A percentile compares a stretch with the other conserved stretches of the same genome.
Conservation (phyloP, 1,139 yeast genomes). For the Suhomyces maxii region DNA sequence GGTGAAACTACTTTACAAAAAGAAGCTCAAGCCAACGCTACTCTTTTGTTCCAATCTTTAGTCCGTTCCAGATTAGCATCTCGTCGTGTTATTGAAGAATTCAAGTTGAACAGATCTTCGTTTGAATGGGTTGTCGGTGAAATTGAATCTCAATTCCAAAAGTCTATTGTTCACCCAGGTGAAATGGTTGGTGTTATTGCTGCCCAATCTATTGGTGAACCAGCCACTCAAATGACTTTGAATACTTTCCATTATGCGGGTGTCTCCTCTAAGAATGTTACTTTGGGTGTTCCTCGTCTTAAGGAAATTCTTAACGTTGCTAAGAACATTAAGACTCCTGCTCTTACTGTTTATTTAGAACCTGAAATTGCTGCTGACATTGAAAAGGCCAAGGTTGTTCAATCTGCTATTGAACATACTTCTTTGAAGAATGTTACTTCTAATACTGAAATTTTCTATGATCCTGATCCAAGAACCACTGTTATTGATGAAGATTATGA, state of each 20-base stretch:
- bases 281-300: slow-evolving; percentile 98
- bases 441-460: slow-evolving; percentile 96
- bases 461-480: slow-evolving; percentile 96
- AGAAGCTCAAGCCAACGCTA: slow-evolving; percentile 94
- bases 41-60: slow-evolving; percentile 84
- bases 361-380: slow-evolving; percentile 82
- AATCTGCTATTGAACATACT: slow-evolving; percentile 96
- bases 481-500: slow-evolving; percentile 96
- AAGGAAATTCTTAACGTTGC: slow-evolving; percentile 99
- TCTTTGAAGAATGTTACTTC: slow-evolving; percentile 92
- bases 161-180: slow-evolving; percentile 95
- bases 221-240: slow-evolving; percentile 99
- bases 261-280: slow-evolving; percentile 98
- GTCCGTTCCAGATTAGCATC: slow-evolving; percentile 89
- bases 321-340: slow-evolving; percentile 97
- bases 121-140: slow-evolving; percentile 97
- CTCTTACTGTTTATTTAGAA: slow-evolving; percentile 85
- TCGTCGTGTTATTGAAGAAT: slow-evolving; percentile 90
- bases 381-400: slow-evolving; percentile 91
- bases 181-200: slow-evolving; percentile 99
- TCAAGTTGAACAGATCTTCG: slow-evolving; percentile 77
- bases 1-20: slow-evolving; percentile 71
- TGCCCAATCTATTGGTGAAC: slow-evolving; percentile 99
- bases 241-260: slow-evolving; percentile 99
- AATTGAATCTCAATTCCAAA: slow-evolving; percentile 88